Evolutionary conservation across 2,329 filamentous ascomycete genomes (phyloP).

Genomic region (Exophiala sp.): DNA sequence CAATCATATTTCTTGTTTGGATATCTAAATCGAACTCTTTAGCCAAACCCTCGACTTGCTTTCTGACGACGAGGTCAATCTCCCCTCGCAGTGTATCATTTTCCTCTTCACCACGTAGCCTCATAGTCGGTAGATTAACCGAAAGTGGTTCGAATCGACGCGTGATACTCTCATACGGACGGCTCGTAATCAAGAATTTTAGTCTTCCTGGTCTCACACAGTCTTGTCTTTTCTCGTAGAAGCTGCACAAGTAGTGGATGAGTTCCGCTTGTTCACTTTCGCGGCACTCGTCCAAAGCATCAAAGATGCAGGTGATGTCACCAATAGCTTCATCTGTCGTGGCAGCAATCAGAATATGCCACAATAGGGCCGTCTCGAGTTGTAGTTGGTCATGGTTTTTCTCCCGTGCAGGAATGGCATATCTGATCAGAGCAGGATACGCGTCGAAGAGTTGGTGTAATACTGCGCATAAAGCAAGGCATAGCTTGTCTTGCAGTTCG

Average conservation of each 20-base stretch:
- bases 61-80: slow-evolving; percentile 26
- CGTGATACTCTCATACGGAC: slow-evolving; percentile 30
- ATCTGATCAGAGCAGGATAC: slow-evolving; percentile 27
- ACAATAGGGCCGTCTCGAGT: slow-evolving; percentile 3
- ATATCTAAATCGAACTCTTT: slow-evolving; percentile 1
- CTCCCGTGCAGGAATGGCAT: slow-evolving; percentile 7
- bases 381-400: slow-evolving; percentile 1
- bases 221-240: not conserved
- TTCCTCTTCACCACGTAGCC: slow-evolving; percentile 25
- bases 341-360: slow-evolving; percentile 5
- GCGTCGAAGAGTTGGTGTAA: slow-evolving; percentile 38
- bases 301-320: slow-evolving; percentile 10
- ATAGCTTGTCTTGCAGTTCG: slow-evolving; percentile 31
- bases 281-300: slow-evolving; percentile 21
- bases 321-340: slow-evolving; percentile 1
- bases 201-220: slow-evolving; percentile 1
- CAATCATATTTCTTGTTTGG: too few species aligned
- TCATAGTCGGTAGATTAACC: slow-evolving; percentile 7
- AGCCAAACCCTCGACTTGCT: slow-evolving; percentile 17
- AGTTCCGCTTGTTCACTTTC: slow-evolving; percentile 3
- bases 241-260: slow-evolving; percentile 1
- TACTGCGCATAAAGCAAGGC: slow-evolving; percentile 34
- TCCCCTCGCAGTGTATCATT: slow-evolving; percentile 24
- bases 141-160: slow-evolving; percentile 11
- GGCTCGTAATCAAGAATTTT: slow-evolving; percentile 32